These are phyloP conservation scores for Hemileccinum impolitum DNA, from an alignment of 768 basidiomycete genomes.

Conservation along the genomic window DNA sequence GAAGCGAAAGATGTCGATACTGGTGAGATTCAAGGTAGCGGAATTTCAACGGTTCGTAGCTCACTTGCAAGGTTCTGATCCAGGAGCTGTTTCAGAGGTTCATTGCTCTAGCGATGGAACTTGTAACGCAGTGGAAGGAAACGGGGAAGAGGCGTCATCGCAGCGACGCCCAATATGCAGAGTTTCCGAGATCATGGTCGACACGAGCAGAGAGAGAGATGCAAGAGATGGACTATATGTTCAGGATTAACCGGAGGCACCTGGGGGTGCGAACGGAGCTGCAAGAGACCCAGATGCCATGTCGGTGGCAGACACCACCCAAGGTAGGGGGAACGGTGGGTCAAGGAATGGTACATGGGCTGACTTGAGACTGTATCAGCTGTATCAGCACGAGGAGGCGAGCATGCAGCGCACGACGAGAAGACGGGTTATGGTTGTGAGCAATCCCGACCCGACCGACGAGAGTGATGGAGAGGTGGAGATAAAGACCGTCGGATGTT, in stretches of 20 bases:
- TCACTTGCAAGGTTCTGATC: constrained; percentile 12
- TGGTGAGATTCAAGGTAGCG: constrained; percentile 24
- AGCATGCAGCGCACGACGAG: constrained; percentile 17
- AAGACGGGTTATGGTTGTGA: constrained; percentile 30
- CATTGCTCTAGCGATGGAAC: constrained; percentile 21
- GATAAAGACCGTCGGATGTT: constrained; percentile 8
- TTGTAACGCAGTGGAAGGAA: constrained; percentile 22
- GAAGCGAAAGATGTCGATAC: constrained; percentile 26
- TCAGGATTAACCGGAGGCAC: constrained; percentile 13
- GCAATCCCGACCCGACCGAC: constrained; percentile 27
- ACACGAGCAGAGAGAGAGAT: constrained; percentile 22
- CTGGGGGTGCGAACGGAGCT: constrained; percentile 6
- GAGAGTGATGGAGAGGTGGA: constrained; percentile 29
- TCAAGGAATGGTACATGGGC: not conserved
- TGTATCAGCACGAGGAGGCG: constrained; percentile 11
- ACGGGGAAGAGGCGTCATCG: constrained; percentile 3
- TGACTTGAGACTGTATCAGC: constrained; percentile 13
- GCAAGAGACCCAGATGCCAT: constrained; percentile 2
- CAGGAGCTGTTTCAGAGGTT: constrained; percentile 23
- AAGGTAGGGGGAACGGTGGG: constrained; percentile 14
- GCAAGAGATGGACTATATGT: constrained; percentile 25
- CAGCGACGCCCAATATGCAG: constrained; percentile 15
- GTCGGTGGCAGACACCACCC: constrained; percentile 12
- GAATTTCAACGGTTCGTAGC: constrained; percentile 8
- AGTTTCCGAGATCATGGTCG: constrained; percentile 27